Evolutionary conservation across 164 flowering plant genomes (phyloP).

Genomic region (Tinospora cordifolia): DNA sequence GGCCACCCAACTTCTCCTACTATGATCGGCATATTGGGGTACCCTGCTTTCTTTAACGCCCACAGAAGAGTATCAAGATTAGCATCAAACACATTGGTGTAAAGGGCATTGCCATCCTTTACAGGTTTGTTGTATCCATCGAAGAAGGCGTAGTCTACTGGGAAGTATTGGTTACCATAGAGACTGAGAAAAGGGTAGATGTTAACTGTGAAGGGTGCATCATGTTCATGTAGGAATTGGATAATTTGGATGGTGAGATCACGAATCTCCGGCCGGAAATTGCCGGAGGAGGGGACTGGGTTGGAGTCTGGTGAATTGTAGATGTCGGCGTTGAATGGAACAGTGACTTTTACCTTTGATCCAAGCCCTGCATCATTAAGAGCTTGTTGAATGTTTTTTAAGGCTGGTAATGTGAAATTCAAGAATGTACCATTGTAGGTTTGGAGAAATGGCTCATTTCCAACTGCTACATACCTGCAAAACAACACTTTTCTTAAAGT

Average conservation of each 20-base stretch:
- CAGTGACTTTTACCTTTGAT: conserved; percentile 45
- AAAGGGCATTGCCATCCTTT: conserved; percentile 41
- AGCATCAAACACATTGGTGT: conserved; percentile 85
- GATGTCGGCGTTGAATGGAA: conserved; percentile 80
- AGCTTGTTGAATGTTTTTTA: conserved; percentile 60
- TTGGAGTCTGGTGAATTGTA: conserved; percentile 59
- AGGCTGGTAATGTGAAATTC: conserved; percentile 52
- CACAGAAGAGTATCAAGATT: conserved; percentile 69
- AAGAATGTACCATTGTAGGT: conserved; percentile 61
- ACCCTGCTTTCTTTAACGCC: conserved; percentile 60
- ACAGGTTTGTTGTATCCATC: conserved; percentile 50
- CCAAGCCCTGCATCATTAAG: conserved; percentile 48
- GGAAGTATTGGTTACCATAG: conserved; percentile 58
- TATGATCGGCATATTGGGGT: conserved; percentile 50
- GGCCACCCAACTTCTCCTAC: conserved; percentile 99
- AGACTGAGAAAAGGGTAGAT: conserved; percentile 93
- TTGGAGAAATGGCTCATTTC: conserved; percentile 74
- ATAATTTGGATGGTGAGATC: conserved; percentile 51
- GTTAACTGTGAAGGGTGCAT: conserved; percentile 80
- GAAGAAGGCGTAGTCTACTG: conserved; percentile 80
- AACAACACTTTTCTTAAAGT: background rate
- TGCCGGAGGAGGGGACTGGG: conserved; percentile 83
- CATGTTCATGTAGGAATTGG: conserved; percentile 39
- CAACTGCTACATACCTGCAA: conserved; percentile 83
- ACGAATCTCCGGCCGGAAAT: conserved; percentile 61